Evolutionary conservation across 345 rosid genomes (phyloP), one percentile per base, ranked within the genome.

Genomic region (Populus davidiana): DNA sequence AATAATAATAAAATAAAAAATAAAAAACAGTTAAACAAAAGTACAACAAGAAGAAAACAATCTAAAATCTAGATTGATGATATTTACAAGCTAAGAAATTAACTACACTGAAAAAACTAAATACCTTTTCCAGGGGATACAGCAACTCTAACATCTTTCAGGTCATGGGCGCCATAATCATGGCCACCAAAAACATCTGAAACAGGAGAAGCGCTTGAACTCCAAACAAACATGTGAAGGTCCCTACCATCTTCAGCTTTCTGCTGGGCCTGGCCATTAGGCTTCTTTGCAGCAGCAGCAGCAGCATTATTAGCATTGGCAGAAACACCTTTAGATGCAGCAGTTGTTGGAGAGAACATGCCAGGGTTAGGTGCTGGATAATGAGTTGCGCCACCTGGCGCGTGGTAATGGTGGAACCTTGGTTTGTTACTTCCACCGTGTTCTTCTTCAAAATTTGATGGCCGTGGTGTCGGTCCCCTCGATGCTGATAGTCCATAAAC

Each of bases 161-260:
- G 84, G 54, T 91, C 88, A 72, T 84, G 85, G 12, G 76, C 81
- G 13, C 77, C 87, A 49, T 83, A 81, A 8, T 88, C 91, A 72
- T 85, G 85, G 80, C 85, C 86, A 1, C 97, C 97, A 36, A 91
- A 93, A 16, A 93, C 98, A 47, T 96, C 99, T 0, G 99, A 93
- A 4, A 92, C 98, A 13, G 99, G 99, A 7, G 99, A 96, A 13
- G 97, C 93, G 61, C 94, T 96, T 2, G 97, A 92, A 79, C 99
- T 96, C 99, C 99, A 96, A 13, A 96, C 99, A 76, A 92, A 93
- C 98, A 96, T 93, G 43, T 90, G 99, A 54, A 96, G 93, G 83
- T 96, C 99, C 81, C 80, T 90, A 2, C 91, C 90, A 65, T 88
- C 91, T 18, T 81, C 92, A 35, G 65, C 49, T 69, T 84, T 86